These are phyloP conservation scores for Viola pubescens DNA, from an alignment of 441 rosid species.

Conservation along the genomic window DNA sequence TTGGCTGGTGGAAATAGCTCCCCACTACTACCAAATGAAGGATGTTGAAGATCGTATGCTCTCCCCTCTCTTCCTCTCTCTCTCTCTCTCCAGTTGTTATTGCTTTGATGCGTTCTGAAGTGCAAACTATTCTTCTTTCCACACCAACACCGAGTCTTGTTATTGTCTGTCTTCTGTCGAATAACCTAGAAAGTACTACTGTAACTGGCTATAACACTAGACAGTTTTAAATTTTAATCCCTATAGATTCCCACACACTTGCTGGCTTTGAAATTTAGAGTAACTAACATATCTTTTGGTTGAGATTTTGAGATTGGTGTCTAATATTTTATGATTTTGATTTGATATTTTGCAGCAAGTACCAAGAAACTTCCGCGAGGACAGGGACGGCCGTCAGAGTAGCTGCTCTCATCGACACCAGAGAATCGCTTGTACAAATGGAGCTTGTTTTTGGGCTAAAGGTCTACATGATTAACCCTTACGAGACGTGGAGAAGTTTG, in stretches of 20 bases:
- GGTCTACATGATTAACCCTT: neutral
- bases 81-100: neutral
- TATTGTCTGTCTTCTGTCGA: neutral
- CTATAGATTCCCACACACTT: neutral
- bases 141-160: neutral
- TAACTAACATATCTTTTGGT: neutral
- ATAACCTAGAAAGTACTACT: neutral
- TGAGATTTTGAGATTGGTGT: neutral
- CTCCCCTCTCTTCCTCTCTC: conserved; percentile 22
- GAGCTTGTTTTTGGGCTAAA: no score
- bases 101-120: no score
- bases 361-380: conserved; percentile 60
- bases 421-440: no score
- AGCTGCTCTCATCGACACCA: neutral
- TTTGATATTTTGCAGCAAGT: conserved; percentile 31
- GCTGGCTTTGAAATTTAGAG: neutral
- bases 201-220: neutral
- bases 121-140: neutral
- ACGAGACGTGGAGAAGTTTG: neutral
- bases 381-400: conserved; percentile 30
- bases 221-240: neutral
- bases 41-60: conserved; percentile 88
- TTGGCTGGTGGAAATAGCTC: conserved; percentile 96
- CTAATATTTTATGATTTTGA: neutral
- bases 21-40: conserved; percentile 87